Conservation (phyloP, 1,139 yeast genomes). For the Zygoascus hellenicus region DNA sequence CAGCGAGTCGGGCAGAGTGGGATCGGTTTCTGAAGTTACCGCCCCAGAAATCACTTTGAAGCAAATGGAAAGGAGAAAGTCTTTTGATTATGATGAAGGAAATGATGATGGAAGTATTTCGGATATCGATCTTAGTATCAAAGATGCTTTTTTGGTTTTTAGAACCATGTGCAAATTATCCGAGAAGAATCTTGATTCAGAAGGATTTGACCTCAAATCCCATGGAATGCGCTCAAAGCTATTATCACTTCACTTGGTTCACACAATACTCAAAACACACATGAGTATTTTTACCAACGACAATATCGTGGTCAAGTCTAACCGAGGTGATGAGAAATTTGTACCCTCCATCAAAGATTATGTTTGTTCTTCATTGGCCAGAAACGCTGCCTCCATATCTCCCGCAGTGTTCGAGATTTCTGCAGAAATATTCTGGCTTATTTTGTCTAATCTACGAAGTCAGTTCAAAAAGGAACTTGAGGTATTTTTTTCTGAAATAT, state of each 20-base stretch:
- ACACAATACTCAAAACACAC: slow-evolving; percentile 78
- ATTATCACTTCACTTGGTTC: slow-evolving; percentile 80
- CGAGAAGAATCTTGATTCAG: slow-evolving; percentile 71
- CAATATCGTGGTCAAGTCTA: slow-evolving; percentile 54
- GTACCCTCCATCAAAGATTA: slow-evolving; percentile 82
- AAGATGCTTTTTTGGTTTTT: slow-evolving; percentile 88
- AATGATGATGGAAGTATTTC: slow-evolving; percentile 16
- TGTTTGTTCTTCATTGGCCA: slow-evolving; percentile 71
- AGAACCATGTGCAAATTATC: slow-evolving; percentile 93
- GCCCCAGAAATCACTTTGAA: slow-evolving; percentile 22
- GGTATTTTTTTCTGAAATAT: slow-evolving; percentile 86
- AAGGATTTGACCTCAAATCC: slow-evolving; percentile 72
- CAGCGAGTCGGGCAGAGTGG: background rate
- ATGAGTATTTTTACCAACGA: slow-evolving; percentile 73
- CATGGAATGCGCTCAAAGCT: slow-evolving; percentile 90
- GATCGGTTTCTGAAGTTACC: background rate
- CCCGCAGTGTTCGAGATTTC: slow-evolving; percentile 92
- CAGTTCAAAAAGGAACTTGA: slow-evolving; percentile 92
- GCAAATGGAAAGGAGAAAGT: slow-evolving; percentile 21
- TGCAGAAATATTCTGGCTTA: slow-evolving; percentile 87
- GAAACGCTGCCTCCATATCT: slow-evolving; percentile 88
- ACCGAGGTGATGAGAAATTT: slow-evolving; percentile 57
- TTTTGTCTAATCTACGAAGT: slow-evolving; percentile 73
- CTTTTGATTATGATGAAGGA: slow-evolving; percentile 17
- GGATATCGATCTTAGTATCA: slow-evolving; percentile 55